Evolutionary conservation across 768 basidiomycete species (phyloP), one percentile per base, ranked within the genome.

Genomic region (Paxillus involutus): DNA sequence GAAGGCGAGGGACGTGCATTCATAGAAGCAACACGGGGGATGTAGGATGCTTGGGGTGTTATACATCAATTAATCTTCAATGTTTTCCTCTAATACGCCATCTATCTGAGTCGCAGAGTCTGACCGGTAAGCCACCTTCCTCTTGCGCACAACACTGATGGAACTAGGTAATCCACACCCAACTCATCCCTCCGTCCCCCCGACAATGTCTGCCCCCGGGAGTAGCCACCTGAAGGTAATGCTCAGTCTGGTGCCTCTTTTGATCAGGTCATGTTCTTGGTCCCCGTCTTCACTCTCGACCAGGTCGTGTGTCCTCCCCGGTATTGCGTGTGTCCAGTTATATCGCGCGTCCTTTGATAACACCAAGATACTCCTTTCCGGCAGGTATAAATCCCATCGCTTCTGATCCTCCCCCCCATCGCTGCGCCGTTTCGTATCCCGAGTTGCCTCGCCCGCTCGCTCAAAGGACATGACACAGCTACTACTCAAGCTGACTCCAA

Each of bases 141-240:
- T 10, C 39, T 30, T 48, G 42, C n/a, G 33, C 19, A 47, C 32
- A 10, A 6, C 10, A 13, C 48, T 57, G 51, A 57, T 54, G 16
- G 17, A 36, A 49, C 32, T 50, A 64, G 54, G 49, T 54, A 35
- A 13, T 35, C 35, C 19, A 47, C 41, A 19, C 14, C 19, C 5
- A 16, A 37, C 29, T 65, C 41, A 59, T 30, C 30, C 14, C 48
- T 63, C 65, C 19, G 65, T 53, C 37, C 82, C 87, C 41, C 86
- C 87, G n/a, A 93, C 85, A 32, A 92, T 69, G 53, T 94, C 90
- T 47, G 90, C 94, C 0, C 92, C 93, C 16, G 85, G 83, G 14
- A 91, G 78, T 58, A 96, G 71, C 89, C 92, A 93, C 49, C 94
- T 79, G 66, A 91, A 88, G 7, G 94, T 98, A 47, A 95, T 77